phyloP scores from a whole-genome alignment of 2,329 filamentous ascomycete genomes.

The Corynespora cassiicola region DNA sequence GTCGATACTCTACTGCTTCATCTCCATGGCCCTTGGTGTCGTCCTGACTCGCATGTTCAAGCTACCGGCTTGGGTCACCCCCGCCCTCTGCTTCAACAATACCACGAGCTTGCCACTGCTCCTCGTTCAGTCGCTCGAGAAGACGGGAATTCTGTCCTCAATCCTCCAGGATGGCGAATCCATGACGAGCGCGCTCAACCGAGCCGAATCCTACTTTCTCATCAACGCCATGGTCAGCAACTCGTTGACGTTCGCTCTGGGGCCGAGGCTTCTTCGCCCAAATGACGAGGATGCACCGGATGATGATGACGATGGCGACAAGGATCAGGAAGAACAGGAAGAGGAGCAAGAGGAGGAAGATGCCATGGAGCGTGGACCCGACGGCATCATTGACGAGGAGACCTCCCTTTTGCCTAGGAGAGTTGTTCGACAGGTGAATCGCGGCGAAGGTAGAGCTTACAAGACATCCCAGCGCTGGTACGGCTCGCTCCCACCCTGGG shows the following conservation, averaged over 20 bases:
- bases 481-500: constrained; percentile 43
- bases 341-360: constrained; percentile 26
- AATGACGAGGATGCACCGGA: constrained; percentile 50
- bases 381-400: constrained; percentile 49
- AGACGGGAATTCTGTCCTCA: constrained; percentile 63
- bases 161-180: constrained; percentile 55
- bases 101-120: constrained; percentile 62
- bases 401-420: constrained; percentile 59
- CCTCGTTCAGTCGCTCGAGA: constrained; percentile 59
- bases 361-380: constrained; percentile 30
- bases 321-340: constrained; percentile 15
- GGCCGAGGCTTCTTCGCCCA: constrained; percentile 63
- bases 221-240: constrained; percentile 70
- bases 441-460: constrained; percentile 40
- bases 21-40: constrained; percentile 57
- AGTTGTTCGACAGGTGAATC: constrained; percentile 34
- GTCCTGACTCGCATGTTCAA: constrained; percentile 53
- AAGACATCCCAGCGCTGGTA: constrained; percentile 42
- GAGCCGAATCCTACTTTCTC: constrained; percentile 71
- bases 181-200: constrained; percentile 56
- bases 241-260: constrained; percentile 69
- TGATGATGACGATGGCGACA: constrained; percentile 29
- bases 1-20: constrained; percentile 57
- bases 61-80: constrained; percentile 61
- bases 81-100: constrained; percentile 64